Evolutionary conservation across 768 basidiomycete species (phyloP), one percentile per base, ranked within the genome.

Genomic region (Lactarius deliciosus): DNA sequence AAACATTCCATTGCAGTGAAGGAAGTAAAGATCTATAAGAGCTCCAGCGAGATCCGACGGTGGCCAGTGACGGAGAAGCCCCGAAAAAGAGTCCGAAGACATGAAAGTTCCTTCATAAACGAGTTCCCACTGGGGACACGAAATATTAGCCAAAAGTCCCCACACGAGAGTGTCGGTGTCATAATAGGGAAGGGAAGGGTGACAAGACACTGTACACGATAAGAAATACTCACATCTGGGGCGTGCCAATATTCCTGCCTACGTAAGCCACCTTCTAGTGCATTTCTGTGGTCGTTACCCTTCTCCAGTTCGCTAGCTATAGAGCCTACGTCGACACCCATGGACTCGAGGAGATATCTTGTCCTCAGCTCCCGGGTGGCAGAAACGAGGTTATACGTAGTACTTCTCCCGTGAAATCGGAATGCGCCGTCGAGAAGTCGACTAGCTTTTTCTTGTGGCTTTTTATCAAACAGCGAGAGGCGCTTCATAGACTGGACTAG

Each of bases 21-120:
- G 69, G 71, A 96, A 96, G 74, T 86, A 94, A 34, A 88, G 77
- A 45, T 84, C 77, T 69, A 95, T 84, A 36, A 97, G 80, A 20
- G 70, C 73, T 34, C 76, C 72, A 9, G 82, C 82, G 20, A 94
- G 83, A 65, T 89, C 87, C 18, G 76, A 72, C 0, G 90, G 84
- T 45, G 92, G 94, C 57, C 90, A 87, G 2, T 72, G 78, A 75
- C 50, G 74, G 68, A 18, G 82, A 70, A 66, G 80, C 74, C 54
- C 73, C 69, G 57, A 76, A 73, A 63, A 82, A 67, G 16, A 34
- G 73, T 70, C 34, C 67, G 74, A 73, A 72, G 53, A 73, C 69
- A 69, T 8, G 22, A 76, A 76, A 59, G 77, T 75, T 22, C 82
- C 80, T 74, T 87, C 86, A 72, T 81, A 86, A 32, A 74, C 74